These are phyloP conservation scores for Hymenoscyphus scutula DNA, from an alignment of 2,329 filamentous ascomycete species.

Conservation along the genomic window DNA sequence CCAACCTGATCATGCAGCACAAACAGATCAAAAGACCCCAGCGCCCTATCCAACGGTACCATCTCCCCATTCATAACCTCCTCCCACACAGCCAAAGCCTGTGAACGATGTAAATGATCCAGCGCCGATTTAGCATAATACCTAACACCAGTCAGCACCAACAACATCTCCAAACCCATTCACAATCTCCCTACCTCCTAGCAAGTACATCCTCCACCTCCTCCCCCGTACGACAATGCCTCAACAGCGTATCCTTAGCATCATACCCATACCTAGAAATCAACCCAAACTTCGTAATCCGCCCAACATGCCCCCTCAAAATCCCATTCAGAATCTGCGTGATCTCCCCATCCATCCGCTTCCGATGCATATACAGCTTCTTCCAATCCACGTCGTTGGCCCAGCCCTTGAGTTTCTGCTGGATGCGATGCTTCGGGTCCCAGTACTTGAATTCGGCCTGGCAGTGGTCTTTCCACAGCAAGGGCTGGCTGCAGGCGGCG, in stretches of 20 bases:
- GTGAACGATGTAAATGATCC: conserved; percentile 74
- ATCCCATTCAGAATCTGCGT: conserved; percentile 62
- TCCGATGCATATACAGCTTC: conserved; percentile 57
- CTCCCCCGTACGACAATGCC: conserved; percentile 57
- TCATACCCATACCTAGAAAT: conserved; percentile 79
- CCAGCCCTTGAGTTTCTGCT: conserved; percentile 51
- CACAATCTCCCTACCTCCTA: conserved; percentile 50
- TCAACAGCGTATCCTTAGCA: conserved; percentile 78
- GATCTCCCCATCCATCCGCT: conserved; percentile 50
- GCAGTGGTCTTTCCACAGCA: conserved; percentile 82
- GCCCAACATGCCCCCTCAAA: conserved; percentile 65
- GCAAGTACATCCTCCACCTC: conserved; percentile 72
- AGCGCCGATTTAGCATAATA: conserved; percentile 75
- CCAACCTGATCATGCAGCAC: conserved; percentile 68
- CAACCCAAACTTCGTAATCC: conserved; percentile 65
- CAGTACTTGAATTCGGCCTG: conserved; percentile 68
- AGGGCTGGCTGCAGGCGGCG: conserved; percentile 64
- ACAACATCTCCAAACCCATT: background rate
- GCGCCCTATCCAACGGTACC: conserved; percentile 66
- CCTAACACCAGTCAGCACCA: conserved; percentile 41
- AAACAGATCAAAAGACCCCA: conserved; percentile 89
- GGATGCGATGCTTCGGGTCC: conserved; percentile 63
- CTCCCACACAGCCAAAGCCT: conserved; percentile 77
- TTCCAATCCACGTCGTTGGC: conserved; percentile 72
- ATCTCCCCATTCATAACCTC: conserved; percentile 49